Conservation (phyloP, 2,329 filamentous ascomycete species). For the Lizonia empirigonia region DNA sequence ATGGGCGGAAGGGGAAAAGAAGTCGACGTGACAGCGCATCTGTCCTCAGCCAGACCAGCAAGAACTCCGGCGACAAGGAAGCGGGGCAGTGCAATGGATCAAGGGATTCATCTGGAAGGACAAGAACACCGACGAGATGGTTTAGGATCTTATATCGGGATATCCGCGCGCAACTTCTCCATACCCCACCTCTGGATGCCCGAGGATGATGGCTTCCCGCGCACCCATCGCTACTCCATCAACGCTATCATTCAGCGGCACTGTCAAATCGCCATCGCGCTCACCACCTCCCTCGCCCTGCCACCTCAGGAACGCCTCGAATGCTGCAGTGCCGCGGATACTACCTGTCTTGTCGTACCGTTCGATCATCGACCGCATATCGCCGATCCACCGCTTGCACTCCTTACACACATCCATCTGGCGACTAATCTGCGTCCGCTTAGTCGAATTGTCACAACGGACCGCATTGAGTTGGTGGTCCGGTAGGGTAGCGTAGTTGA, state of each 20-base stretch:
- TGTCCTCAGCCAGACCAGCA: too few relatives aligned
- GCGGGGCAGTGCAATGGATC: background rate
- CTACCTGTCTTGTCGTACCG: constrained; percentile 40
- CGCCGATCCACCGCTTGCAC: constrained; percentile 33
- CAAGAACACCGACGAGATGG: background rate
- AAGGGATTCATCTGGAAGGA: background rate
- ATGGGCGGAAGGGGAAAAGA: background rate
- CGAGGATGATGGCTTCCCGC: constrained; percentile 33
- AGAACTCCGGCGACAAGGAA: too few relatives aligned
- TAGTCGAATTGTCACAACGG: constrained; percentile 24
- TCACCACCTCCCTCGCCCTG: constrained; percentile 27
- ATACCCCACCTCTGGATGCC: constrained; percentile 22
- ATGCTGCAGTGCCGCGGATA: constrained; percentile 37
- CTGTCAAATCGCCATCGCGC: constrained; percentile 28
- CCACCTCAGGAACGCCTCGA: constrained; percentile 38
- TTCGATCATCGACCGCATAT: constrained; percentile 41
- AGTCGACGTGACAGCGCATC: background rate
- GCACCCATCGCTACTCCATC: constrained; percentile 21
- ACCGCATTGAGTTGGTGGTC: constrained; percentile 35
- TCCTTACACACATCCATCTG: constrained; percentile 38
- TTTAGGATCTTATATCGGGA: too few relatives aligned
- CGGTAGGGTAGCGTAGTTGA: constrained; percentile 32
- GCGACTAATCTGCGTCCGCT: constrained; percentile 30
- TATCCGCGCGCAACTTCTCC: too few relatives aligned
- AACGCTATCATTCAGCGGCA: constrained; percentile 25